phyloP scores from a whole-genome alignment of 305 asterid species.

The Rubia tinctorum region DNA sequence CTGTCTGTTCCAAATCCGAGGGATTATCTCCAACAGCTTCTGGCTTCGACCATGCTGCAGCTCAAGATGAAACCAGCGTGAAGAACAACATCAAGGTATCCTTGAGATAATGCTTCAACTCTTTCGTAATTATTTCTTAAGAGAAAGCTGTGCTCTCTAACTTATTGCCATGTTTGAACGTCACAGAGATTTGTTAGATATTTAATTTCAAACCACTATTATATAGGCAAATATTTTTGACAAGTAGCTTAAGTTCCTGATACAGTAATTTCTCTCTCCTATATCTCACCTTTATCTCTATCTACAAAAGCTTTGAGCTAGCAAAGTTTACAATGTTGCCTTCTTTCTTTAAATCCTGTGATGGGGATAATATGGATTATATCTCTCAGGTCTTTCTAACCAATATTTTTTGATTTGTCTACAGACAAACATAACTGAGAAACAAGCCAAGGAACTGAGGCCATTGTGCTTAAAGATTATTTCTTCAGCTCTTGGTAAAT shows the following conservation, averaged over 20 bases:
- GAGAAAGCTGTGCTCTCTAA: not conserved
- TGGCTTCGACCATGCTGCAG: slow-evolving; percentile 25
- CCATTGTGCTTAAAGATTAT: slow-evolving; percentile 80
- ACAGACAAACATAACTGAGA: slow-evolving; percentile 56
- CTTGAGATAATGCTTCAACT: slow-evolving; percentile 14
- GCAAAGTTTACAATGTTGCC: not conserved
- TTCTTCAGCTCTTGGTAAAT: slow-evolving; percentile 56
- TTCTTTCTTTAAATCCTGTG: not conserved
- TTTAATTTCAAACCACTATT: not conserved
- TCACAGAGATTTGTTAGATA: not conserved
- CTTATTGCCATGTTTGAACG: not conserved
- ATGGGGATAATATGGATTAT: not conserved
- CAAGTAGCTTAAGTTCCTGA: not conserved
- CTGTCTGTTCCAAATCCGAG: slow-evolving; percentile 32
- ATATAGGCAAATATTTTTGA: not conserved
- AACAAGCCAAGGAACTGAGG: slow-evolving; percentile 87
- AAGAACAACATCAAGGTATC: slow-evolving; percentile 56
- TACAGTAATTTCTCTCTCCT: too few relatives aligned
- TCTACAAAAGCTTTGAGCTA: not conserved
- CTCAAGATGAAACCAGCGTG: slow-evolving; percentile 34
- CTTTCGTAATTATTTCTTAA: not conserved
- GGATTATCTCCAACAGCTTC: slow-evolving; percentile 24
- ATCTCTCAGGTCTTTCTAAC: slow-evolving; percentile 16
- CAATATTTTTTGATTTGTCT: slow-evolving; percentile 24
- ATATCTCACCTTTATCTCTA: too few relatives aligned